phyloP scores from a whole-genome alignment of 331 rosid genomes.

The Acacia pycnantha region DNA sequence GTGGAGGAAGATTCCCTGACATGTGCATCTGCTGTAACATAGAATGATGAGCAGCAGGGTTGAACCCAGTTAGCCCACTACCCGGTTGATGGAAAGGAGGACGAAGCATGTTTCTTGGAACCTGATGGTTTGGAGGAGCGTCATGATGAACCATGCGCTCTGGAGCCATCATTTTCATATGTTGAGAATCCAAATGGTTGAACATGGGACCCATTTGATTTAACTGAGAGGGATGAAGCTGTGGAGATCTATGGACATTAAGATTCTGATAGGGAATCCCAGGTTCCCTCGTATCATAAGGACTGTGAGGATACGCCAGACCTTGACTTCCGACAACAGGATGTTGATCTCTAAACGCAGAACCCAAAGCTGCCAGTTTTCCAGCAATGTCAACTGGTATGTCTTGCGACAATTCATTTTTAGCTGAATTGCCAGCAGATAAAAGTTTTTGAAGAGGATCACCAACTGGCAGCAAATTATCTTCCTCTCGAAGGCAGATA shows the following conservation, averaged over 20 bases:
- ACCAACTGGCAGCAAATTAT: slow-evolving; percentile 56
- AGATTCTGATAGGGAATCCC: slow-evolving; percentile 65
- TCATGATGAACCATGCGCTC: slow-evolving; percentile 62
- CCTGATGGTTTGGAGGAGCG: slow-evolving; percentile 67
- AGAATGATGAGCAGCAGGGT: slow-evolving; percentile 65
- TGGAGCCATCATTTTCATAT: slow-evolving; percentile 55
- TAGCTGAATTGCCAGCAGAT: slow-evolving; percentile 54
- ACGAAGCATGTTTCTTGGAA: slow-evolving; percentile 62
- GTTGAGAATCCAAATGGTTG: slow-evolving; percentile 69
- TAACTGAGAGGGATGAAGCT: slow-evolving; percentile 54
- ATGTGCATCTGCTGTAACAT: slow-evolving; percentile 75
- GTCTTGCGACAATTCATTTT: slow-evolving; percentile 54
- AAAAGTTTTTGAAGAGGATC: slow-evolving; percentile 59
- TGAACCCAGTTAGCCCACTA: slow-evolving; percentile 60
- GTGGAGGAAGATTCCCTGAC: slow-evolving; percentile 64
- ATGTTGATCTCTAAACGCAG: slow-evolving; percentile 63
- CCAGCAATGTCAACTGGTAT: slow-evolving; percentile 55
- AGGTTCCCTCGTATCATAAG: slow-evolving; percentile 66
- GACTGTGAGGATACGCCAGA: slow-evolving; percentile 52
- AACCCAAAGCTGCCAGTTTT: slow-evolving; percentile 59
- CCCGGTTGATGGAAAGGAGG: slow-evolving; percentile 74
- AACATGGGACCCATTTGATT: slow-evolving; percentile 59
- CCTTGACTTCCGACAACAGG: slow-evolving; percentile 62
- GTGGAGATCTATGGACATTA: slow-evolving; percentile 56
- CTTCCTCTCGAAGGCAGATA: slow-evolving; percentile 73